Percentiles rank a stretch among this genome's conserved stretches.
phyloP scores from a whole-genome alignment of 2,329 filamentous ascomycete genomes.

The Akanthomyces lecanii region DNA sequence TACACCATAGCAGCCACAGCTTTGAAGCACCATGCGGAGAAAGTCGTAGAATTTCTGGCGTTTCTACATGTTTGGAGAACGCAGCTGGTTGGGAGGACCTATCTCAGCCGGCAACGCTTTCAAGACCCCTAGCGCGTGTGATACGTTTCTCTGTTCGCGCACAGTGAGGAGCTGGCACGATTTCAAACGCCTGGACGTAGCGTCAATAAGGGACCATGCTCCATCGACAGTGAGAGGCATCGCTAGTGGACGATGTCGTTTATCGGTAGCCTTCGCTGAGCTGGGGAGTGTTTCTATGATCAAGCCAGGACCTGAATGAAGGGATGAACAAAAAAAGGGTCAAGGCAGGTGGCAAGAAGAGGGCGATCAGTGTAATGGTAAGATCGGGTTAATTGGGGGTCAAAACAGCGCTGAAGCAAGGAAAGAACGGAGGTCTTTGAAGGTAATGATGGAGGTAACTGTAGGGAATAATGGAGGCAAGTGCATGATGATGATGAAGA shows the following conservation, averaged over 20 bases:
- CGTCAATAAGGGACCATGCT: not conserved
- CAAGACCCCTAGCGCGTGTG: not conserved
- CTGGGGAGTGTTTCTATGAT: not conserved
- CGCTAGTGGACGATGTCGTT: not conserved
- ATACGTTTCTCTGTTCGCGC: not conserved
- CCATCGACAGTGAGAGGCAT: not conserved
- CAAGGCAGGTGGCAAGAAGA: not conserved
- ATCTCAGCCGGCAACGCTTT: not conserved
- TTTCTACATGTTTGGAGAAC: not conserved
- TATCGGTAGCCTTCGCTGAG: not conserved
- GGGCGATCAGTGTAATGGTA: not conserved
- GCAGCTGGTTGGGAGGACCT: not conserved
- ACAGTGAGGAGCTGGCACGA: not conserved
- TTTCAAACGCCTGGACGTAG: not conserved
- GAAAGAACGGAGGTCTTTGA: not conserved
- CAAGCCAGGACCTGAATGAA: not conserved
- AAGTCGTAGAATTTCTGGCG: conserved; percentile 5
- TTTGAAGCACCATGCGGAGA: conserved; percentile 4
- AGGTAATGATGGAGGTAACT: not conserved
- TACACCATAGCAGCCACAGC: not conserved
- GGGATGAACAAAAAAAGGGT: not conserved
- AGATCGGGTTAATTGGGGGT: not conserved
- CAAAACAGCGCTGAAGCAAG: not conserved
- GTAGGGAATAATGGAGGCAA: not conserved
- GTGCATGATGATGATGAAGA: too few species aligned